These are phyloP conservation scores for Pseudocercospora eumusae DNA, from an alignment of 2,329 filamentous ascomycete species.

Conservation along the genomic window DNA sequence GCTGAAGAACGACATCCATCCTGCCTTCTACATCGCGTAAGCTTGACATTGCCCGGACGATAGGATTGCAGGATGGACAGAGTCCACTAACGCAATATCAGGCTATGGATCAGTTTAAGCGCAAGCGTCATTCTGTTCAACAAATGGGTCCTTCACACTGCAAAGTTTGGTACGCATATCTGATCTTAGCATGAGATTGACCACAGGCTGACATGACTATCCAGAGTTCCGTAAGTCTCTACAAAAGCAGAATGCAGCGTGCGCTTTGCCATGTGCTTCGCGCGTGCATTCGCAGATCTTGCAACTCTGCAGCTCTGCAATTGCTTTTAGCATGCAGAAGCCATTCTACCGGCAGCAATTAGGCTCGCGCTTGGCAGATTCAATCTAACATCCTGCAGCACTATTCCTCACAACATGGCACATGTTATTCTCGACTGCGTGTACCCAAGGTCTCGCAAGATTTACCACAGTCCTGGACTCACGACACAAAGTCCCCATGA, in stretches of 20 bases:
- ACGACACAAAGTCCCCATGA: conserved; percentile 96
- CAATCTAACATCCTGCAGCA: conserved; percentile 47
- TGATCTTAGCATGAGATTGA: background rate
- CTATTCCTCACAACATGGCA: conserved; percentile 96
- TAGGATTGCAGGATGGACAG: conserved; percentile 41
- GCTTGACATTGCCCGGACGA: conserved; percentile 37
- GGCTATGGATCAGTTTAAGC: conserved; percentile 80
- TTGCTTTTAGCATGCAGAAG: background rate
- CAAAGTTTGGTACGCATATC: conserved; percentile 65
- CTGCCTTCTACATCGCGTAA: conserved; percentile 77
- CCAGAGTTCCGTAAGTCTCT: conserved; percentile 24
- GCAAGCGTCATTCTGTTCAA: conserved; percentile 98
- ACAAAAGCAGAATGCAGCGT: background rate
- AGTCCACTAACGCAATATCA: conserved; percentile 17
- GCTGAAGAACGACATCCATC: conserved; percentile 67
- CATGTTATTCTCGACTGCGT: conserved; percentile 84
- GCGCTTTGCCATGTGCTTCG: background rate
- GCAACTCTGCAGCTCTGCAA: background rate
- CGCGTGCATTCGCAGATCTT: background rate
- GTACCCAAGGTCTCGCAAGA: conserved; percentile 89
- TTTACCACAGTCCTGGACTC: conserved; percentile 90
- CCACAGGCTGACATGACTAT: conserved; percentile 14
- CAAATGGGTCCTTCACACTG: conserved; percentile 92
- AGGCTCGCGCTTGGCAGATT: background rate
- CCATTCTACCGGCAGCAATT: background rate